Percentiles rank a stretch among this genome's conserved stretches.
Conservation (phyloP, 495 filamentous ascomycete genomes). For the Penicillium dipodomyicola region DNA sequence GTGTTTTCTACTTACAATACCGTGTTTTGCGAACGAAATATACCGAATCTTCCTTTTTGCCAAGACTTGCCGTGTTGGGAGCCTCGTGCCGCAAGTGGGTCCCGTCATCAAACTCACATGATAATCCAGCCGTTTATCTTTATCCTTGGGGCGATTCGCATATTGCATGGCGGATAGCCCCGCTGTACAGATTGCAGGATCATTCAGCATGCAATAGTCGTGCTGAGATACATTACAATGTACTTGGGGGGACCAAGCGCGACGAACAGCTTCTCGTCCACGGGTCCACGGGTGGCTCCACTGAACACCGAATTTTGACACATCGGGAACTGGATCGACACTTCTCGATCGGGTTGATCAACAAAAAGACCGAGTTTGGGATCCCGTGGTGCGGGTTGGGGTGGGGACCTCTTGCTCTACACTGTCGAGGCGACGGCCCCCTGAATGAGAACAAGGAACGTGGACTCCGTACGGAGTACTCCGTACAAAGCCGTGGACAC, state of each 20-base stretch:
- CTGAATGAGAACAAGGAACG: neutral
- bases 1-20: constrained; percentile 17
- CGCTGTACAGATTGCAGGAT: neutral
- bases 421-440: neutral
- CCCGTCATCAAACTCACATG: constrained; percentile 3
- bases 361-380: neutral
- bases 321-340: constrained; percentile 12
- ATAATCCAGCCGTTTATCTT: neutral
- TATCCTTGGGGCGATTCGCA: neutral
- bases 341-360: constrained; percentile 11
- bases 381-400: neutral
- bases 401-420: neutral
- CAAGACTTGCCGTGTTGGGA: neutral
- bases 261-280: neutral
- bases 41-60: neutral
- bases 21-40: neutral
- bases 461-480: neutral
- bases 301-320: neutral
- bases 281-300: neutral
- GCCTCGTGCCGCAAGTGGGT: constrained; percentile 6
- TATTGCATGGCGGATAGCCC: neutral
- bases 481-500: neutral
- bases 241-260: neutral
- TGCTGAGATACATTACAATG: neutral
- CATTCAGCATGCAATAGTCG: neutral